These are phyloP conservation scores for Tetragonia tetragonoides DNA, from an alignment of 148 eudicot species.

Conservation along the genomic window DNA sequence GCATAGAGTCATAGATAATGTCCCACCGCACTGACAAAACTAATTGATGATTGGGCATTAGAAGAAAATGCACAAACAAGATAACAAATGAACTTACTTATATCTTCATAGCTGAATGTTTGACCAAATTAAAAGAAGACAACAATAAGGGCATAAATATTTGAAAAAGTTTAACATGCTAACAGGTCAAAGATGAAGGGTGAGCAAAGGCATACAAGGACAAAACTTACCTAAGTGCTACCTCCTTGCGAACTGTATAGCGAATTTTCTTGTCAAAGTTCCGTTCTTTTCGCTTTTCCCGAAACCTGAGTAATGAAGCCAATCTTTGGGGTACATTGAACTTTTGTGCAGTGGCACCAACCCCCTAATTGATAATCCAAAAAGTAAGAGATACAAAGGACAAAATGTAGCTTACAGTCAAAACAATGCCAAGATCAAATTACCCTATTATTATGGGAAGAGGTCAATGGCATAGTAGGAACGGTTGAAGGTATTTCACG, in stretches of 20 bases:
- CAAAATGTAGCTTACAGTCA: not conserved
- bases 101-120: not conserved
- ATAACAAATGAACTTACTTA: not conserved
- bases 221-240: slow-evolving; percentile 63
- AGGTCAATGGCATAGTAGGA: slow-evolving; percentile 47
- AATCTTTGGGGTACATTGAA: slow-evolving; percentile 64
- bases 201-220: slow-evolving; percentile 3
- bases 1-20: too few relatives aligned
- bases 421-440: slow-evolving; percentile 1
- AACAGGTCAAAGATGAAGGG: not conserved
- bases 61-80: not conserved
- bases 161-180: not conserved
- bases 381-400: slow-evolving; percentile 6
- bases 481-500: slow-evolving; percentile 62
- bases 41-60: too few relatives aligned
- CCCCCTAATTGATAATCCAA: slow-evolving; percentile 37
- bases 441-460: slow-evolving; percentile 49
- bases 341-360: slow-evolving; percentile 49
- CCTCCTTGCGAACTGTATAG: slow-evolving; percentile 80
- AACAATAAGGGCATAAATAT: not conserved
- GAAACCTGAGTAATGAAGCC: slow-evolving; percentile 77
- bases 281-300: slow-evolving; percentile 76
- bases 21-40: too few relatives aligned
- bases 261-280: slow-evolving; percentile 84
- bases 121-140: not conserved